Base-by-base conservation (phyloP, 805 yeast genomes). In the Ogataea populi-albae region DNA sequence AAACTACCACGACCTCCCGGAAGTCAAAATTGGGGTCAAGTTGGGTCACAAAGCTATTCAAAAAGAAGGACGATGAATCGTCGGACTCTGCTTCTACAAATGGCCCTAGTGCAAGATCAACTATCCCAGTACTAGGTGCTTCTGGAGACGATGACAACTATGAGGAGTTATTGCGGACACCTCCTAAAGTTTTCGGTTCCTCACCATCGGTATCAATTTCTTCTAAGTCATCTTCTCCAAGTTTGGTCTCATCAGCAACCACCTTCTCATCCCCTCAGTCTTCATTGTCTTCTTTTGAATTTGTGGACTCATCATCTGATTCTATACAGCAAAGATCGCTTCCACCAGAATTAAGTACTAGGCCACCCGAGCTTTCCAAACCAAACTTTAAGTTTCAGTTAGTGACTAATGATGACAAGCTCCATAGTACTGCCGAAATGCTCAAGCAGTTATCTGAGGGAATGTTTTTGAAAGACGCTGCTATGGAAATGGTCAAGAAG, bases 271-370 rank as follows among this genome's bases (percentile, higher is more conserved):
- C 61, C 10, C 55, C 59, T 5, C 58, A 55, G 16, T 58, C 64
- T 2, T 54, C 61, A 5, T 23, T 46, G 22, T 41, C 54, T 3
- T 54, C 59, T 2, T 40, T 51, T 21, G 55, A 53, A 25, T 38
- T 40, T 23, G 21, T 21, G 14, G 49, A 49, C n/a, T 20, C 39
- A 7, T 18, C 11, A 10, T 33, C 36, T 15, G 48, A 34, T 10
- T 30, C 47, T 2, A 33, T 27, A 12, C 23, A 16, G 22, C 42
- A 34, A 4, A 42, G 32, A 34, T 41, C 23, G 16, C 21, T 50
- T 3, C 76, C 77, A 5, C 75, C 75, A 3, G 77, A 73, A 41
- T 50, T 77, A 23, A 55, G 60, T 28, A 57, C 53, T 29, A 49
- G 47, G 26, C 47, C 50, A 4, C 51, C 51, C 2, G 59, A 56